A percentile compares a stretch with the other conserved stretches of the same genome.
These are phyloP conservation scores for Aspergillus hancockii DNA, from an alignment of 495 filamentous ascomycete genomes.

Conservation along the genomic window DNA sequence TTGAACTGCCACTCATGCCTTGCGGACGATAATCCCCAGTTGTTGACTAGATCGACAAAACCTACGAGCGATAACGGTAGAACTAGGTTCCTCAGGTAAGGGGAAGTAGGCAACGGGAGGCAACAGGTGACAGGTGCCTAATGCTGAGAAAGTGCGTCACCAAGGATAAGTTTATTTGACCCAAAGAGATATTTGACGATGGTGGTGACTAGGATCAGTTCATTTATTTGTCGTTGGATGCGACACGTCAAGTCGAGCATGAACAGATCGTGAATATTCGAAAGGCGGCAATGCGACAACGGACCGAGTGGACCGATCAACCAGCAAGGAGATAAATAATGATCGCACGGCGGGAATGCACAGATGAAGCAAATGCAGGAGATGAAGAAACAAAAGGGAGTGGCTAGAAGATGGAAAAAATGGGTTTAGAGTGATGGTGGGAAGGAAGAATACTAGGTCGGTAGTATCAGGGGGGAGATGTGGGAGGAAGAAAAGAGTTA, in stretches of 20 bases:
- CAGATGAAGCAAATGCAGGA: constrained; percentile 21
- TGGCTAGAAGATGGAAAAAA: constrained; percentile 16
- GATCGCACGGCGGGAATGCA: constrained; percentile 11
- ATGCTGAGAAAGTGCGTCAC: constrained; percentile 3
- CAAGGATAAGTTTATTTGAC: background rate
- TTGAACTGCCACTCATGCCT: constrained; percentile 53
- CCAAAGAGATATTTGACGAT: background rate
- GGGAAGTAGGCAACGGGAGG: constrained; percentile 12
- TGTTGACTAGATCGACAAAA: constrained; percentile 22
- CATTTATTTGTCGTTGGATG: constrained; percentile 1
- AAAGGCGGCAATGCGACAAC: background rate
- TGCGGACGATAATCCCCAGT: constrained; percentile 24
- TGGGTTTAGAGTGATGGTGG: constrained; percentile 16
- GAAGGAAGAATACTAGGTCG: constrained; percentile 12
- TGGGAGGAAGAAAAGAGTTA: constrained; percentile 18
- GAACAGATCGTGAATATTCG: background rate
- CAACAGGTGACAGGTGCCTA: constrained; percentile 19
- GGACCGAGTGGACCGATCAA: background rate
- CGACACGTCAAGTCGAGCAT: background rate
- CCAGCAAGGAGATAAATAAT: background rate
- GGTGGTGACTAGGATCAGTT: background rate
- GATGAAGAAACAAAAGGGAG: constrained; percentile 17
- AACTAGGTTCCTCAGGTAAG: constrained; percentile 24
- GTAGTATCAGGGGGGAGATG: constrained; percentile 19
- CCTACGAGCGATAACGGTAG: constrained; percentile 21